Evolutionary conservation across 2,329 filamentous ascomycete species (phyloP).

Genomic region (Lachnellula arida): DNA sequence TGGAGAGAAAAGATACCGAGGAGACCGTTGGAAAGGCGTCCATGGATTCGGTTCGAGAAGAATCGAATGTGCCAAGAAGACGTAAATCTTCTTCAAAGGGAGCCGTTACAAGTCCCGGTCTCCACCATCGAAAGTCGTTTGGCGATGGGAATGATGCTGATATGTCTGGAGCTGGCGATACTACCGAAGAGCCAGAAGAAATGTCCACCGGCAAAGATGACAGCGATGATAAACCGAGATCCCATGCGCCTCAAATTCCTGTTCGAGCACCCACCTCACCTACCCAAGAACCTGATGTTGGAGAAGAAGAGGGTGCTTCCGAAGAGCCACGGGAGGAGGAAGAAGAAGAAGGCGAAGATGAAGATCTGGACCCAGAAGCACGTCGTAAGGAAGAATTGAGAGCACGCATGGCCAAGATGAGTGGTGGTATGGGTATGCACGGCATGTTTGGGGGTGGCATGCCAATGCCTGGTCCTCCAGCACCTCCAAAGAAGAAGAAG

Average conservation of each 20-base stretch:
- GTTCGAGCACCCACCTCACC: constrained; percentile 37
- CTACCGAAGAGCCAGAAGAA: constrained; percentile 55
- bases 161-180: constrained; percentile 60
- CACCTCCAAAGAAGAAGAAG: constrained; percentile 54
- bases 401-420: constrained; percentile 97
- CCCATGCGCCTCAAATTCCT: constrained; percentile 29
- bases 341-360: constrained; percentile 71
- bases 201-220: constrained; percentile 65
- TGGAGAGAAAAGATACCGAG: constrained; percentile 45
- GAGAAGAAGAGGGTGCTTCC: constrained; percentile 41
- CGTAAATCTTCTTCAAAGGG: constrained; percentile 51
- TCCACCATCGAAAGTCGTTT: constrained; percentile 35
- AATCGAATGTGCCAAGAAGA: constrained; percentile 41
- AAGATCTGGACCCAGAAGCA: constrained; percentile 83
- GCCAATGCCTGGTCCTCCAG: constrained; percentile 50
- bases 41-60: constrained; percentile 41
- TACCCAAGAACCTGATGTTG: constrained; percentile 37
- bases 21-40: constrained; percentile 47
- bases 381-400: constrained; percentile 82
- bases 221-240: constrained; percentile 52
- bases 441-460: constrained; percentile 82
- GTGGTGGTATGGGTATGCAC: constrained; percentile 93
- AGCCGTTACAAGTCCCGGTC: constrained; percentile 25
- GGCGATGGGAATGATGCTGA: constrained; percentile 62
- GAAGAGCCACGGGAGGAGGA: constrained; percentile 44